Evolutionary conservation across 1,139 yeast genomes (phyloP).

Genomic region (Wickerhamiella infanticola): DNA sequence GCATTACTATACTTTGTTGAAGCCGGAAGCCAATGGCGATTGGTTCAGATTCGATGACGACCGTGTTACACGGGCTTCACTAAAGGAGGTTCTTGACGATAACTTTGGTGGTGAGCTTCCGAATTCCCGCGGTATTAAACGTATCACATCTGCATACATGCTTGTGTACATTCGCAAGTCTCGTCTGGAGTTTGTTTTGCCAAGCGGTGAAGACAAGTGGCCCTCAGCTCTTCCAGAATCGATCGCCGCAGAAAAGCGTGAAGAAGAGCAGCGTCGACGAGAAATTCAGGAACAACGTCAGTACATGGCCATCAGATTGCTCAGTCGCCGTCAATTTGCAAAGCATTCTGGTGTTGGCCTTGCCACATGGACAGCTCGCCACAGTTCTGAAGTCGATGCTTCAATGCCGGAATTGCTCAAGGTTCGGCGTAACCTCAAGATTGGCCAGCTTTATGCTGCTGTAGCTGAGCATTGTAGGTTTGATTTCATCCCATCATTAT

Average conservation of each 20-base stretch:
- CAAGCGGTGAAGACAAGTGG: constrained; percentile 39
- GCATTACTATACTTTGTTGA: constrained; percentile 87
- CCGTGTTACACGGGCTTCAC: constrained; percentile 74
- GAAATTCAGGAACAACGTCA: constrained; percentile 63
- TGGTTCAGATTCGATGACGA: constrained; percentile 97
- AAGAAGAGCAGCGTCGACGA: constrained; percentile 39
- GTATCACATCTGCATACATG: constrained; percentile 95
- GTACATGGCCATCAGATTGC: constrained; percentile 19
- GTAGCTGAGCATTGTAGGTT: constrained; percentile 2
- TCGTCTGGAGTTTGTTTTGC: constrained; percentile 41
- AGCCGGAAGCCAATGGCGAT: constrained; percentile 51
- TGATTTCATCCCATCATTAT: background rate
- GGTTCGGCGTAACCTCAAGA: constrained; percentile 5
- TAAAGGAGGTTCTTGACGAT: constrained; percentile 74
- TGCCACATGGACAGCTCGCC: constrained; percentile 8
- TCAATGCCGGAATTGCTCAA: constrained; percentile 5
- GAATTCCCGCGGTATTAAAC: constrained; percentile 34
- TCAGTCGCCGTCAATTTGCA: constrained; percentile 2
- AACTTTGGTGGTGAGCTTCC: constrained; percentile 72
- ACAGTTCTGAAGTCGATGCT: background rate
- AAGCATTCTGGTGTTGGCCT: constrained; percentile 11
- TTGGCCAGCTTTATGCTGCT: constrained; percentile 1
- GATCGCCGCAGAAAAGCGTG: constrained; percentile 45
- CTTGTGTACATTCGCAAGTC: constrained; percentile 73
- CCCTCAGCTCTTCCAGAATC: constrained; percentile 59